Conservation (phyloP, 1,139 yeast genomes). For the Spathaspora jeffriesii region DNA sequence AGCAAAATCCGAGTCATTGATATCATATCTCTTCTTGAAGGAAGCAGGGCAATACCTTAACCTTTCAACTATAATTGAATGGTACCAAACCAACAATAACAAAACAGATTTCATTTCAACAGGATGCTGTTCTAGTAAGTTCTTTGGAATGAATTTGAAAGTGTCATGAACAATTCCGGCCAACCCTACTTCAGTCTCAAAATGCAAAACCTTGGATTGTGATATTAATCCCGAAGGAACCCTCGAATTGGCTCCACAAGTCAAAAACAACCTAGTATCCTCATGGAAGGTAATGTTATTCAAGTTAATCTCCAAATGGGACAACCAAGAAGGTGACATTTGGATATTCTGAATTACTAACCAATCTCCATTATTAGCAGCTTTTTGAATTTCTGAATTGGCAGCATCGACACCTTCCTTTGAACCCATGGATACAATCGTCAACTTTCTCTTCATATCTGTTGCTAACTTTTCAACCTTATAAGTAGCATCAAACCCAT, state of each 20-base stretch:
- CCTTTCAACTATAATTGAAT: conserved; percentile 61
- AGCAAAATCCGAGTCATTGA: conserved; percentile 74
- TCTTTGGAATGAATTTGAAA: conserved; percentile 27
- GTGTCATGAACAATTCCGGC: conserved; percentile 48
- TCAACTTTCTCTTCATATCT: conserved; percentile 22
- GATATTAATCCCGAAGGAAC: conserved; percentile 57
- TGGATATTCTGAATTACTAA: conserved; percentile 78
- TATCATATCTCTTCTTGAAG: conserved; percentile 61
- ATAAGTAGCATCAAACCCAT: conserved; percentile 68
- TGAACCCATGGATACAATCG: conserved; percentile 74
- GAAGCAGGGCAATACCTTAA: conserved; percentile 64
- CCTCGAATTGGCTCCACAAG: conserved; percentile 50
- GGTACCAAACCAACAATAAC: conserved; percentile 70
- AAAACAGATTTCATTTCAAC: conserved; percentile 48
- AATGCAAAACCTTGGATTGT: conserved; percentile 51
- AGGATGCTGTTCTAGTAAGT: conserved; percentile 26
- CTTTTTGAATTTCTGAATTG: conserved; percentile 48
- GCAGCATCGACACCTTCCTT: conserved; percentile 64
- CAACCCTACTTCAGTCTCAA: conserved; percentile 66
- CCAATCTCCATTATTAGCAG: conserved; percentile 59
- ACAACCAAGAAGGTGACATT: conserved; percentile 66
- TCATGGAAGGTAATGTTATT: conserved; percentile 19
- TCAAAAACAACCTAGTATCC: conserved; percentile 57
- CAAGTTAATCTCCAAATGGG: conserved; percentile 48
- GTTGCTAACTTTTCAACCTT: conserved; percentile 50